Evolutionary conservation across 352 stramenopile species (phyloP).

Genomic region (Peronospora belbahrii): DNA sequence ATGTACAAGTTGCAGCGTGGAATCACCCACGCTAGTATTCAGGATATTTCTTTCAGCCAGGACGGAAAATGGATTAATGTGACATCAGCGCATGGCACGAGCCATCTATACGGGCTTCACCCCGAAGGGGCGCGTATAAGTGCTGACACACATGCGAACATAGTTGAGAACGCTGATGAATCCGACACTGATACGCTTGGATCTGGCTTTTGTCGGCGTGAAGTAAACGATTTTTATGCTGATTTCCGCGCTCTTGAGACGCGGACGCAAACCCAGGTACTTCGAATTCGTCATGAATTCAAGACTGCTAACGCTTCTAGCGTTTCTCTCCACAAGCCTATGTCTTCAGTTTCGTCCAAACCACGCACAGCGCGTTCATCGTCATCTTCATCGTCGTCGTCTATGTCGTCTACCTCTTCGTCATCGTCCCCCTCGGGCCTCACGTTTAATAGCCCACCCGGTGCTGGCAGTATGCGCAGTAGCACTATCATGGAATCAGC

Average conservation of each 20-base stretch:
- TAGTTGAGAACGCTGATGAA: constrained; percentile 17
- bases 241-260: constrained; percentile 56
- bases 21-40: constrained; percentile 81
- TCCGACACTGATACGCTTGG: constrained; percentile 11
- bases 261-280: constrained; percentile 54
- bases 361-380: constrained; percentile 26
- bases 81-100: constrained; percentile 78
- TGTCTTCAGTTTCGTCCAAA: constrained; percentile 14
- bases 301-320: constrained; percentile 13
- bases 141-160: constrained; percentile 60
- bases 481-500: constrained; percentile 54
- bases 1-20: constrained; percentile 84
- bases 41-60: constrained; percentile 73
- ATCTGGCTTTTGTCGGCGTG: constrained; percentile 21
- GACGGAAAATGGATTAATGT: constrained; percentile 84
- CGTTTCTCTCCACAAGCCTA: constrained; percentile 13
- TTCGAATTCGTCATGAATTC: constrained; percentile 66
- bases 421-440: constrained; percentile 24
- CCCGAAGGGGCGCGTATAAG: constrained; percentile 62
- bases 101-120: constrained; percentile 77
- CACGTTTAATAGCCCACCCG: constrained; percentile 19
- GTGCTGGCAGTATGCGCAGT: constrained; percentile 15
- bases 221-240: constrained; percentile 71
- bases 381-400: constrained; percentile 29
- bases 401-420: constrained; percentile 31